Conservation (phyloP, 345 rosid species). For the Rubroshorea leprosula region DNA sequence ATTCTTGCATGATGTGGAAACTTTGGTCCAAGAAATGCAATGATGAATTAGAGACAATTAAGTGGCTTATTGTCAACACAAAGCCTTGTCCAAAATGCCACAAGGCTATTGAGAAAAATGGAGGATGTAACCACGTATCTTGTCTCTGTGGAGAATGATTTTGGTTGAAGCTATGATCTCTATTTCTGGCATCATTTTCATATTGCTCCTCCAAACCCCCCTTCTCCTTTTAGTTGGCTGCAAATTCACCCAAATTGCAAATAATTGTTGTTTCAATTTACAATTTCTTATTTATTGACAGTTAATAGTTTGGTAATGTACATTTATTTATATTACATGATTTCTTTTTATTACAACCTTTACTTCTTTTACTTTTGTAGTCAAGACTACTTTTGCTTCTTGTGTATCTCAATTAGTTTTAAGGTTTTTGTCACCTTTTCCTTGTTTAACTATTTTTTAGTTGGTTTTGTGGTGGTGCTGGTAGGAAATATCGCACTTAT, state of each 20-base stretch:
- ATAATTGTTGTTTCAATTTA: no score
- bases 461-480: conserved; percentile 65
- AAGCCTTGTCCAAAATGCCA: conserved; percentile 60
- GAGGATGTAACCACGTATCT: conserved; percentile 60
- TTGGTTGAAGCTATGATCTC: conserved; percentile 37
- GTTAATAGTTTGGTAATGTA: no score
- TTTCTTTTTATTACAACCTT: not conserved
- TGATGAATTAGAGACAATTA: conserved; percentile 50
- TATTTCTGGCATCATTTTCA: conserved; percentile 8
- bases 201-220: conserved; percentile 8
- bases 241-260: no score
- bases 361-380: not conserved
- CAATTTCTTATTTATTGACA: no score
- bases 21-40: conserved; percentile 40
- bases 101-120: conserved; percentile 56
- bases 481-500: conserved; percentile 41
- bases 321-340: not conserved
- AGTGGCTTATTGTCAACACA: conserved; percentile 49
- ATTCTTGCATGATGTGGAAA: conserved; percentile 37
- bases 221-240: no score
- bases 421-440: conserved; percentile 8
- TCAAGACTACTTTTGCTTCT: not conserved
- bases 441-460: conserved; percentile 35
- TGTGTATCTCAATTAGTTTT: not conserved
- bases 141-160: conserved; percentile 57